A percentile compares a stretch with the other conserved stretches of the same genome.
Conservation (phyloP, 1,139 yeast species). For the Debaryomycetaceae sp. region DNA sequence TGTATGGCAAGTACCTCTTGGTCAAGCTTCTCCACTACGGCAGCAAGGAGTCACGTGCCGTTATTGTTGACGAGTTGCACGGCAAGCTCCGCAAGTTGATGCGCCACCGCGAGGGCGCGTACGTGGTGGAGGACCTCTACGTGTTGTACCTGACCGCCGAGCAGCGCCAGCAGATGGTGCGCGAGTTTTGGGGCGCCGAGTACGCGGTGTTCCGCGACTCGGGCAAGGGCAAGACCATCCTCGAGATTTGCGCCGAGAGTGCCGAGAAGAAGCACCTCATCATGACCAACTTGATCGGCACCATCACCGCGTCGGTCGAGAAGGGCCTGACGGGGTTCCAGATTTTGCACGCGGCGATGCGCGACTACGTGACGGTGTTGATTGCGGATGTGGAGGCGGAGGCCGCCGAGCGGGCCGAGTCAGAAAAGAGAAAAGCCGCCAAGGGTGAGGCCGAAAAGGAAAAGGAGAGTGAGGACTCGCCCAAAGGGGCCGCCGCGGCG, state of each 20-base stretch:
- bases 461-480: too few relatives aligned
- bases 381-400: slow-evolving; percentile 38
- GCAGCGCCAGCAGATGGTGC: slow-evolving; percentile 84
- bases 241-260: slow-evolving; percentile 62
- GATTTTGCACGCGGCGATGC: slow-evolving; percentile 94
- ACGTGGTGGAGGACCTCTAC: slow-evolving; percentile 90
- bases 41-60: slow-evolving; percentile 68
- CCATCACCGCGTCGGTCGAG: slow-evolving; percentile 86
- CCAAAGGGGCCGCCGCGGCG: too few relatives aligned
- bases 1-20: slow-evolving; percentile 88
- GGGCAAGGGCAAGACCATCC: slow-evolving; percentile 58
- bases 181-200: slow-evolving; percentile 97
- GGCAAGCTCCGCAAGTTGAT: slow-evolving; percentile 87
- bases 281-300: slow-evolving; percentile 71
- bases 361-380: slow-evolving; percentile 73
- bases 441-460: too few relatives aligned
- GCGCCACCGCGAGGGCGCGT: slow-evolving; percentile 99
- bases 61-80: slow-evolving; percentile 78
- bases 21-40: slow-evolving; percentile 93
- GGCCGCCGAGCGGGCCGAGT: slow-evolving; percentile 68
- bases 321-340: slow-evolving; percentile 97
- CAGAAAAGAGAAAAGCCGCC: too few relatives aligned
- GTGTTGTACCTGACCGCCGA: slow-evolving; percentile 80
- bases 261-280: slow-evolving; percentile 82
- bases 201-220: slow-evolving; percentile 85